Percentiles rank a stretch among this genome's conserved stretches.
Evolutionary conservation across 2,329 filamentous ascomycete genomes (phyloP).

Genomic region (Fusarium nygamai): DNA sequence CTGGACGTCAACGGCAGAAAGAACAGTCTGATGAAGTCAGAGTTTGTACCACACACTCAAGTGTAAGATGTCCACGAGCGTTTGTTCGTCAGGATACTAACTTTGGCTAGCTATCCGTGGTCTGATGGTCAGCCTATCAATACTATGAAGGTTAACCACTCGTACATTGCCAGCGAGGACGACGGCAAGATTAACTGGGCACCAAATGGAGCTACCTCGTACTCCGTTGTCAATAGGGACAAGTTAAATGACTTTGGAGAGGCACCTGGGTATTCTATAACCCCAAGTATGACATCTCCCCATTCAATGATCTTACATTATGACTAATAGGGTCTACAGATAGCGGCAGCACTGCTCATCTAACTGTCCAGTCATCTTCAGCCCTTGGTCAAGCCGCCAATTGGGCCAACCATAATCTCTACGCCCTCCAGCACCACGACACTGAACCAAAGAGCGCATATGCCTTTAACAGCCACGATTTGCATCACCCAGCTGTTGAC

Average conservation of each 20-base stretch:
- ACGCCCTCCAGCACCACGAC: conserved; percentile 61
- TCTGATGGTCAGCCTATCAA: conserved; percentile 56
- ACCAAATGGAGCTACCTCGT: conserved; percentile 57
- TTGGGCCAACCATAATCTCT: conserved; percentile 63
- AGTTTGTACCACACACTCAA: conserved; percentile 39
- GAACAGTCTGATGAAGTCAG: conserved; percentile 55
- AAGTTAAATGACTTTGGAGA: conserved; percentile 61
- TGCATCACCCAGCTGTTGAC: conserved; percentile 51
- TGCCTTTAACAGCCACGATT: conserved; percentile 56
- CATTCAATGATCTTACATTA: rapidly evolving
- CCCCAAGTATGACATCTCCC: conserved; percentile 7
- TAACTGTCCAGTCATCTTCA: conserved; percentile 60
- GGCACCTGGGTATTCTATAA: conserved; percentile 54
- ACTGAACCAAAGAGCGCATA: conserved; percentile 59
- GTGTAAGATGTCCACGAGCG: neutral
- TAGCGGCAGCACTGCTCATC: conserved; percentile 44
- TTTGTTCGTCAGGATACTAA: neutral
- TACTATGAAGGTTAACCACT: conserved; percentile 61
- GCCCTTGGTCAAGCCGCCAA: conserved; percentile 56
- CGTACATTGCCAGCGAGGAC: conserved; percentile 55
- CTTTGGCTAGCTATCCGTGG: conserved; percentile 51
- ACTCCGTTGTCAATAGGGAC: conserved; percentile 62
- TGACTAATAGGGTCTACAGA: neutral
- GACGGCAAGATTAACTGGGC: conserved; percentile 59
- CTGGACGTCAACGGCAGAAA: conserved; percentile 60